Base-by-base conservation (phyloP, 257 asterid species). In the Cynanchum wilfordii region DNA sequence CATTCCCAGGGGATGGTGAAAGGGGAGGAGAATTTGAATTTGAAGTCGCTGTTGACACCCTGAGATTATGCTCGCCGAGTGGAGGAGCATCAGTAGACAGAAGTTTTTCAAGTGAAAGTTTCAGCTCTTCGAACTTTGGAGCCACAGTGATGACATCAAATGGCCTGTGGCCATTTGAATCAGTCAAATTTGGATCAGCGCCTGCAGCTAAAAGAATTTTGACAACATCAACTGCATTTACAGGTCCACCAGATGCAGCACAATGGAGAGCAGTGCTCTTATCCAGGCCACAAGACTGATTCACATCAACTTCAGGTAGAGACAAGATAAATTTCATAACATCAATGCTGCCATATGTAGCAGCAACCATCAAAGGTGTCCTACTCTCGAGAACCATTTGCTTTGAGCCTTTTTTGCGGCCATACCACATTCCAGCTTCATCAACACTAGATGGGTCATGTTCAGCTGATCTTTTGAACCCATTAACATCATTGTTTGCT, bases 341-440 rank as follows among this genome's bases (percentile, higher is more conserved):
- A 71, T 88, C 96, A 5, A 85, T 47, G 75, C 96, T 89, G 10
- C 98, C 98, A 72, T 88, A 92, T 16, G 88, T 88, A 57, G 96
- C 85, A 57, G 98, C 96, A 66, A 92, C 94, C 96, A 92, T 86
- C 76, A 90, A 80, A 3, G 98, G 96, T 69, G 96, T 92, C 82
- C 93, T 79, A 50, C 79, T 89, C 71, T 90, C 91, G 15, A 87
- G 84, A 73, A 83, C 91, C 98, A 92, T 90, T 70, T 87, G 88
- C 47, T 80, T 86, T 8, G 94, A 86, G 81, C 93, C 96, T 33
- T 83, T 89, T 75, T 79, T 84, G 15, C 93, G 90, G 16, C 96
- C 92, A 54, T 92, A 92, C 98, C 98, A 92, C 33, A 70, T 69
- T 29, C 94, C 98, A 19, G 80, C 88, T 74, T 86, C 96, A 17